These are phyloP conservation scores for Huntiella bhutanensis DNA, from an alignment of 2,329 filamentous ascomycete species.

Conservation along the genomic window DNA sequence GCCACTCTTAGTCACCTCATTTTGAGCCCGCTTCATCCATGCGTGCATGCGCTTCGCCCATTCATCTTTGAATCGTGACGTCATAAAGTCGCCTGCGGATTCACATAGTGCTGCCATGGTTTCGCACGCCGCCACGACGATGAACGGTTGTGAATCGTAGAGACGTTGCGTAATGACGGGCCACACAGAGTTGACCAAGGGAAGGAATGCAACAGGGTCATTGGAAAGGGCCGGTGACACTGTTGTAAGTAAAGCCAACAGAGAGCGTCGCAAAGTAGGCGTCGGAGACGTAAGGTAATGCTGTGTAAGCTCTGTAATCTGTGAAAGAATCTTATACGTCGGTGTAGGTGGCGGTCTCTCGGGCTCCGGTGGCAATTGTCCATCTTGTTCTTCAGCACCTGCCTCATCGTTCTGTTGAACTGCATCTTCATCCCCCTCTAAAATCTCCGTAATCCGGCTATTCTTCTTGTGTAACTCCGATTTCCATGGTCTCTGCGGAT, in stretches of 20 bases:
- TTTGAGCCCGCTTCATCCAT: conserved; percentile 23
- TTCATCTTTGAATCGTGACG: conserved; percentile 52
- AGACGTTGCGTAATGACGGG: conserved; percentile 55
- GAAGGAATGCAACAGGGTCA: conserved; percentile 70
- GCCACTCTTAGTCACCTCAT: conserved; percentile 16
- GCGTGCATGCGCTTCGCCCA: conserved; percentile 37
- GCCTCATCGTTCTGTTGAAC: conserved; percentile 13
- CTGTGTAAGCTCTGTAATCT: conserved; percentile 68
- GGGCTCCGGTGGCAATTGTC: conserved; percentile 16
- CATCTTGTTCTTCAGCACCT: conserved; percentile 18
- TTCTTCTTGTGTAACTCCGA: conserved; percentile 2
- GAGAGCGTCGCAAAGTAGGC: conserved; percentile 54
- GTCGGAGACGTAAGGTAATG: conserved; percentile 80
- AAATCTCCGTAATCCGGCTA: conserved; percentile 10
- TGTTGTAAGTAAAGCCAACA: conserved; percentile 58
- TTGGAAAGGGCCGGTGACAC: conserved; percentile 52
- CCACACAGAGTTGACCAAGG: conserved; percentile 81
- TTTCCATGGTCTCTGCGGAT: conserved; percentile 21
- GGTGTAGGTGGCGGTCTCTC: conserved; percentile 52
- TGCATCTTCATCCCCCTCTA: conserved; percentile 8
- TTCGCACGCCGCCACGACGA: conserved; percentile 51
- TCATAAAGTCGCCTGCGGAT: conserved; percentile 64
- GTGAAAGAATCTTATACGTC: conserved; percentile 62
- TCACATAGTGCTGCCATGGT: conserved; percentile 50
- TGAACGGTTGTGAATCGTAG: conserved; percentile 46